These are phyloP conservation scores for Cryptococcus jaspeensis DNA, from an alignment of 1,284 basidiomycete genomes.

Conservation along the genomic window DNA sequence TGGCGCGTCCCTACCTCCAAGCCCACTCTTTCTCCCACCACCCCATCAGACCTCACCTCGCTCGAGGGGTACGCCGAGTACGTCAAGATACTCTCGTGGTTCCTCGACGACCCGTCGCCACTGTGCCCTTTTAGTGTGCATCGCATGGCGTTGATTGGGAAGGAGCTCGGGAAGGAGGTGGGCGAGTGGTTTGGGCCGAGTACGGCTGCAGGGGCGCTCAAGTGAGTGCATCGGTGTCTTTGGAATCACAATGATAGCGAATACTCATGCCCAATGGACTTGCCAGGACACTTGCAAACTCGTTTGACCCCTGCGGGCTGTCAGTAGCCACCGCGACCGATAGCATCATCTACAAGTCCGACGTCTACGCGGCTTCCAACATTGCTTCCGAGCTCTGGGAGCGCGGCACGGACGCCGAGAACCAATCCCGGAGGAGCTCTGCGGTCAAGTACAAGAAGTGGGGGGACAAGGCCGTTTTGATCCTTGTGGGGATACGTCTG, in stretches of 20 bases:
- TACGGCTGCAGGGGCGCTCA: slow-evolving; percentile 92
- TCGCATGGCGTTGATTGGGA: slow-evolving; percentile 90
- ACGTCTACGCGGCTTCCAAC: slow-evolving; percentile 78
- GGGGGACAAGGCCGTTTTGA: slow-evolving; percentile 80
- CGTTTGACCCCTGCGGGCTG: slow-evolving; percentile 76
- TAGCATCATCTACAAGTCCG: slow-evolving; percentile 77
- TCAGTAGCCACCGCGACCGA: slow-evolving; percentile 82
- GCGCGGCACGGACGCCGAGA: background rate
- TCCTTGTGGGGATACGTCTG: slow-evolving; percentile 81
- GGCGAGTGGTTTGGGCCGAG: slow-evolving; percentile 99
- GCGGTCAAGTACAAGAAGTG: slow-evolving; percentile 53
- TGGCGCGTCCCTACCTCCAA: slow-evolving; percentile 63
- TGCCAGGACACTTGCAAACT: slow-evolving; percentile 68
- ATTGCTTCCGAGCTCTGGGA: slow-evolving; percentile 45
- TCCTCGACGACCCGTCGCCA: slow-evolving; percentile 84
- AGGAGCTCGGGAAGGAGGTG: slow-evolving; percentile 90
- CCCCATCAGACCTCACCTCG: slow-evolving; percentile 24
- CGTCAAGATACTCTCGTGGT: slow-evolving; percentile 88
- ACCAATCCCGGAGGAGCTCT: slow-evolving; percentile 2
- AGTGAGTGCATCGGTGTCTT: slow-evolving; percentile 57
- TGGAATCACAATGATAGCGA: background rate
- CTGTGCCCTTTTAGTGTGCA: slow-evolving; percentile 94
- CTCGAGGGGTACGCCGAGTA: slow-evolving; percentile 58
- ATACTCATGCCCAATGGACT: background rate
- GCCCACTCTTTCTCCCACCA: slow-evolving; percentile 18